Conservation (phyloP, 1,284 basidiomycete species). For the Malassezia equina region DNA sequence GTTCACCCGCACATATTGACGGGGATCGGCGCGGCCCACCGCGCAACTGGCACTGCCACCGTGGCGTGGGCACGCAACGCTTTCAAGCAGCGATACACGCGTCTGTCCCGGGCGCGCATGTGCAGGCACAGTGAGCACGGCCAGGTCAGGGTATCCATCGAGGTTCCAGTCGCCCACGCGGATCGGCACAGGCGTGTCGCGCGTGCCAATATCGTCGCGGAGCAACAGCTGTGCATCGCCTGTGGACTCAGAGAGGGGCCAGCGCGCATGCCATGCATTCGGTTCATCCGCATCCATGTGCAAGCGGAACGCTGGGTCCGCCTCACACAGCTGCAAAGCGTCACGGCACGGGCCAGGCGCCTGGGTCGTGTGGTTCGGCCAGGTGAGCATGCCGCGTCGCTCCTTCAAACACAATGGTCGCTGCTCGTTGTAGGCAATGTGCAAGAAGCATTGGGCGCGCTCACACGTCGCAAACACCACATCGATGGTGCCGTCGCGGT, state of each 20-base stretch:
- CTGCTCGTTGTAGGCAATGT: constrained; percentile 89
- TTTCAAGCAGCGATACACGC: constrained; percentile 63
- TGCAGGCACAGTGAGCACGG: constrained; percentile 56
- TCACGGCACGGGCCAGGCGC: constrained; percentile 50
- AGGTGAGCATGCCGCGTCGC: constrained; percentile 23
- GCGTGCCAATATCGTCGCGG: constrained; percentile 58
- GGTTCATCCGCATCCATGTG: constrained; percentile 55
- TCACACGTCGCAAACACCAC: constrained; percentile 80
- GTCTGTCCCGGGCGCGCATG: constrained; percentile 48
- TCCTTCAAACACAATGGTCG: constrained; percentile 61
- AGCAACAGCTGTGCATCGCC: constrained; percentile 55
- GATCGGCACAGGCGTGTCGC: constrained; percentile 62
- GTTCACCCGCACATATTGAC: constrained; percentile 1
- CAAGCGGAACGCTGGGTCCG: constrained; percentile 71
- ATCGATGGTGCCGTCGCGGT: constrained; percentile 92
- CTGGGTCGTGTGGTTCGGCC: constrained; percentile 7
- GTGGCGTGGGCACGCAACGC: constrained; percentile 59
- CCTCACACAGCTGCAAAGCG: constrained; percentile 68
- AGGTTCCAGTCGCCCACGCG: constrained; percentile 82
- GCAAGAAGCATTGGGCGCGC: constrained; percentile 63
- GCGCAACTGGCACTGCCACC: constrained; percentile 7
- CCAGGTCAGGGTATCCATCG: constrained; percentile 86
- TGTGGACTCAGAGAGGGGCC: neutral
- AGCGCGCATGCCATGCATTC: constrained; percentile 47
- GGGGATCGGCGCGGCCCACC: constrained; percentile 7